These are phyloP conservation scores for Polyplosphaeria fusca DNA, from an alignment of 495 filamentous ascomycete species.

Conservation along the genomic window DNA sequence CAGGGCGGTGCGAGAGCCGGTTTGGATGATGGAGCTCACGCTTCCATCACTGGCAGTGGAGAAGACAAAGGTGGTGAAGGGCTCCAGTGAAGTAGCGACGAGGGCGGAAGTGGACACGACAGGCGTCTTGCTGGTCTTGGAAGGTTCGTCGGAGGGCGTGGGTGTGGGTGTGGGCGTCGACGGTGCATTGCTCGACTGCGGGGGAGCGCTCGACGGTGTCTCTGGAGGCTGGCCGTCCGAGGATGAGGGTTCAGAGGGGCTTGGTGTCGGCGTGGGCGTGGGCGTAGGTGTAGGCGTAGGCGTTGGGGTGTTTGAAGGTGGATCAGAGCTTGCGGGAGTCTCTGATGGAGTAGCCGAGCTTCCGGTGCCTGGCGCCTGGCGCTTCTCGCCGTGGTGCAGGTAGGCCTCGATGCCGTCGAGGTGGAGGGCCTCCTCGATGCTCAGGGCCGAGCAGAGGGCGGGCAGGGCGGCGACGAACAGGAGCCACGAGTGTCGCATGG, in stretches of 20 bases:
- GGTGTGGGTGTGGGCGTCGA: neutral
- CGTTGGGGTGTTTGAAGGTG: neutral
- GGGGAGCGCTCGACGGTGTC: neutral
- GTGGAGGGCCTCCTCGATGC: conserved; percentile 22
- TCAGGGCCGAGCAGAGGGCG: conserved; percentile 24
- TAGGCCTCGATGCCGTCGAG: conserved; percentile 29
- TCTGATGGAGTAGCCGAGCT: neutral
- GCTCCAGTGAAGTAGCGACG: neutral
- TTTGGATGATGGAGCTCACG: conserved; percentile 24
- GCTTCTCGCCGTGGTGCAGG: conserved; percentile 23
- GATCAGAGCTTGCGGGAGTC: neutral
- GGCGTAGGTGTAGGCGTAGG: conserved; percentile 1
- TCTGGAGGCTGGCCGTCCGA: neutral
- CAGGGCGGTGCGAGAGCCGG: conserved; percentile 31
- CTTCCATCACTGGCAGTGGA: conserved; percentile 29
- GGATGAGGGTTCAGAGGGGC: conserved; percentile 7
- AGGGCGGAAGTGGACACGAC: neutral
- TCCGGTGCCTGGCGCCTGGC: conserved; percentile 23
- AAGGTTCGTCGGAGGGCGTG: neutral
- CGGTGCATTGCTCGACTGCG: neutral
- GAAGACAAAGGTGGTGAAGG: conserved; percentile 9
- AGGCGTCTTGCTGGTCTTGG: conserved; percentile 1
- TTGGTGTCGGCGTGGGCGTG: conserved; percentile 13
- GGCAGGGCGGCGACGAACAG: conserved; percentile 27
- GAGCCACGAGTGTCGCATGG: conserved; percentile 29